These are phyloP conservation scores for Mycena metata DNA, from an alignment of 768 basidiomycete species.

Conservation along the genomic window DNA sequence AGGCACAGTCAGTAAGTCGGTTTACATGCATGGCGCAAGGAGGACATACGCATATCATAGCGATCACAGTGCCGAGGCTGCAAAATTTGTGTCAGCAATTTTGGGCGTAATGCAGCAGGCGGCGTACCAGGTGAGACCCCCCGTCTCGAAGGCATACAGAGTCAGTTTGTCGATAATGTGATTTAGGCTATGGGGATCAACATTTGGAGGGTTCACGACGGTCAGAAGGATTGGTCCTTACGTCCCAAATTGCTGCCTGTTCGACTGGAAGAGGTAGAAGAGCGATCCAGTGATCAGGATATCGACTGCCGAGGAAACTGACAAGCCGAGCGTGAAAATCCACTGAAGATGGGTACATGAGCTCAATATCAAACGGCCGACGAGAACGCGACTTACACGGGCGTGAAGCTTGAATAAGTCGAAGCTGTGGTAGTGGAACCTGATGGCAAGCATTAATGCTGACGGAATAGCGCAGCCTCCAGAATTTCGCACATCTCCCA, in stretches of 20 bases:
- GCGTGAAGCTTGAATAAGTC: constrained; percentile 39
- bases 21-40: constrained; percentile 19
- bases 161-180: constrained; percentile 61
- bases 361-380: not conserved
- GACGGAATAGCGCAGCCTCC: not conserved
- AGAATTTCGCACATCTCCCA: constrained; percentile 21
- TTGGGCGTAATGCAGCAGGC: not conserved
- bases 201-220: not conserved
- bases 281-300: constrained; percentile 63
- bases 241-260: constrained; percentile 55
- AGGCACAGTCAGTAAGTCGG: not conserved
- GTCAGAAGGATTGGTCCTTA: constrained; percentile 36
- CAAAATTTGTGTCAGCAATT: not conserved
- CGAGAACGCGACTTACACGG: constrained; percentile 39
- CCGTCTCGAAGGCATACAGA: constrained; percentile 67
- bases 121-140: constrained; percentile 61
- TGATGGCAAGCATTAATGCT: constrained; percentile 20
- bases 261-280: constrained; percentile 57
- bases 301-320: constrained; percentile 63
- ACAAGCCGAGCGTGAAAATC: constrained; percentile 67
- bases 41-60: constrained; percentile 50
- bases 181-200: constrained; percentile 53
- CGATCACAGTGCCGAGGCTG: constrained; percentile 50
- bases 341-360: constrained; percentile 50
- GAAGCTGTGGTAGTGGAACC: constrained; percentile 47